Base-by-base conservation (phyloP, 2,329 filamentous ascomycete species). In the Trichoderma koningii region DNA sequence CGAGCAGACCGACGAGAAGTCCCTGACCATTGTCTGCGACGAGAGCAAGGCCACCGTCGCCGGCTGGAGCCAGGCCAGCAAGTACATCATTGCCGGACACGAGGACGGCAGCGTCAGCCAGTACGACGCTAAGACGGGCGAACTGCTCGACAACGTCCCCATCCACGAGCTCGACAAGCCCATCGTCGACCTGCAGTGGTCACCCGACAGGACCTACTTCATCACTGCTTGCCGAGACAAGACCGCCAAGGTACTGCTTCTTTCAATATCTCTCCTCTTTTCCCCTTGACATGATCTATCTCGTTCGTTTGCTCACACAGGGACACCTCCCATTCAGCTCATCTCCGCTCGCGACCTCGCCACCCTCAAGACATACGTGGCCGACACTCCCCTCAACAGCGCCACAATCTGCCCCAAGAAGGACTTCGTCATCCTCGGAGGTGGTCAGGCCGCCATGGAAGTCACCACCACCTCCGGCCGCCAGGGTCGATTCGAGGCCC, bases 161-260 rank as follows among this genome's bases (percentile, higher is more conserved):
- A 89, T 89, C 67, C 95, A 99, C 82, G 94, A 96, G 79, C 88
- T 89, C 73, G 89, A 92, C 81, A 82, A 85, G 74, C 84, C 85
- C 78, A 91, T 99, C 74, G 95, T 91, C 73, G 95, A 99, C 78
- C 86, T 99, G 67, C 95, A 99, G 81, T 98, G 95, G 91, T 89
- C 92, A 63, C 79, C 87, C 62, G 95, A 99, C 83, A 88, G 94
- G 73, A 96, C 93, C 73, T 97, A 97, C 83, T 98, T 98, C 83
- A 95, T 99, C 82, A 99, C 95, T 66, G 90, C 95, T 66, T 95
- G 90, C 76, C 98, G 97, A 84, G 95, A 99, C 85, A 99, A 99
- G 86, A 90, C 91, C 53, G 90, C 95, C 70, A 97, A 96, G 86
- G 89, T 91, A 82, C 42, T 77, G n/a, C 17, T 17, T 42, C 41